phyloP scores from a whole-genome alignment of 2,329 filamentous ascomycete genomes.

The Penicillium sp. region DNA sequence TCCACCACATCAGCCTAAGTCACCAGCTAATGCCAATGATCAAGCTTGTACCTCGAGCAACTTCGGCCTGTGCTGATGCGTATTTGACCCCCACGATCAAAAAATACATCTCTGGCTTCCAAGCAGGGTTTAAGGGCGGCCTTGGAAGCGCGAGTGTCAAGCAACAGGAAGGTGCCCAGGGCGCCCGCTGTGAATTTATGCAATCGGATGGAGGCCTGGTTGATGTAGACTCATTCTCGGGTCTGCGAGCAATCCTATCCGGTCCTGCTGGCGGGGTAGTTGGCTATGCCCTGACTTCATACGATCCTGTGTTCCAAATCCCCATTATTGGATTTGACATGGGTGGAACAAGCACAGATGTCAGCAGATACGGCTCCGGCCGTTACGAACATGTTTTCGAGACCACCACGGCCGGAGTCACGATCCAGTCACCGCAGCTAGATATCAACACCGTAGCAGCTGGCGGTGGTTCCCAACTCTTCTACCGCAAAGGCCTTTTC shows the following conservation, averaged over 20 bases:
- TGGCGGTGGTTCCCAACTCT: constrained; percentile 69
- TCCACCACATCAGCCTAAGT: constrained; percentile 76
- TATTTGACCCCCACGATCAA: constrained; percentile 77
- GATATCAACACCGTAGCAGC: constrained; percentile 92
- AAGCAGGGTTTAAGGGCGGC: constrained; percentile 75
- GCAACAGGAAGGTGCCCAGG: constrained; percentile 60
- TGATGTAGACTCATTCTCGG: constrained; percentile 62
- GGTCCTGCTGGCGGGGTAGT: constrained; percentile 92
- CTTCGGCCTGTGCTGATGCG: constrained; percentile 74
- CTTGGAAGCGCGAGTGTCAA: constrained; percentile 74
- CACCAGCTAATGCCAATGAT: constrained; percentile 87
- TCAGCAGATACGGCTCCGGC: constrained; percentile 78
- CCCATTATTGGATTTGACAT: constrained; percentile 93
- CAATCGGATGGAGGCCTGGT: constrained; percentile 74
- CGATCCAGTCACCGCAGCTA: constrained; percentile 82
- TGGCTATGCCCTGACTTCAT: constrained; percentile 84
- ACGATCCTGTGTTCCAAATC: constrained; percentile 72
- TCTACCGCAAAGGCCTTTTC: constrained; percentile 51
- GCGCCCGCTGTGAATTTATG: constrained; percentile 89
- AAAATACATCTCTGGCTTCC: constrained; percentile 74
- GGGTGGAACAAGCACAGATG: constrained; percentile 87
- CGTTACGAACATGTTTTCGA: constrained; percentile 90
- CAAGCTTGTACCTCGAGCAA: constrained; percentile 72
- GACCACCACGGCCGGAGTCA: constrained; percentile 84
- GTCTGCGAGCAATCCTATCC: constrained; percentile 79